Evolutionary conservation across 2,329 filamentous ascomycete species (phyloP).

Genomic region (Cucurbitaria berberidis): DNA sequence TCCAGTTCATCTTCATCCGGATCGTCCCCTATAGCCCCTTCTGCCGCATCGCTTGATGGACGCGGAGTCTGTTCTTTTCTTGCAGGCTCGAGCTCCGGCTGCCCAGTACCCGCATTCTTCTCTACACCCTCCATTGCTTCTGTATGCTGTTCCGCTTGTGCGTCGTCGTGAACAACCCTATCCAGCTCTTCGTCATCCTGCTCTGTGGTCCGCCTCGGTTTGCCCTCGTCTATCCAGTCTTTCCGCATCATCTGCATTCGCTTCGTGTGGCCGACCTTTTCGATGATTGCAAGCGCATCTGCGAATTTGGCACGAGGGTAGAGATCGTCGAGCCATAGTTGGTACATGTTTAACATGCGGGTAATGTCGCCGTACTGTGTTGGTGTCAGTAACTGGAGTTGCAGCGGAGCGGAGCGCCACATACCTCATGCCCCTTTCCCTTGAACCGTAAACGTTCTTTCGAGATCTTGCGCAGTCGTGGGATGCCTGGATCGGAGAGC

Average conservation of each 20-base stretch:
- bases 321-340: conserved; percentile 94
- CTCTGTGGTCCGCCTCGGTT: conserved; percentile 54
- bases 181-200: conserved; percentile 40
- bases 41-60: conserved; percentile 19
- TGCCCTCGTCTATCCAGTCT: conserved; percentile 83
- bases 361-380: conserved; percentile 80
- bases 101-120: background rate
- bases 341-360: conserved; percentile 85
- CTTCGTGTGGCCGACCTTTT: conserved; percentile 89
- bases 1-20: conserved; percentile 62
- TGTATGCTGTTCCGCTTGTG: conserved; percentile 4
- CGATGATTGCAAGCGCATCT: conserved; percentile 87
- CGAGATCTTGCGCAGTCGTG: conserved; percentile 75
- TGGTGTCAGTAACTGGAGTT: conserved; percentile 15
- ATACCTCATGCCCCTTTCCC: conserved; percentile 90
- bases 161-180: conserved; percentile 1
- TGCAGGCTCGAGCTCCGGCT: conserved; percentile 1
- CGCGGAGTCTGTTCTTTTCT: background rate
- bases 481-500: conserved; percentile 83
- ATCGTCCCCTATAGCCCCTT: conserved; percentile 31
- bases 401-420: background rate
- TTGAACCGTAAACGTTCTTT: conserved; percentile 77
- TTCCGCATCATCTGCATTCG: conserved; percentile 74
- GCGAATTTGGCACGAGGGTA: conserved; percentile 94
- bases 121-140: conserved; percentile 21